Percentiles rank a stretch among this genome's conserved stretches.
phyloP scores from a whole-genome alignment of 2,329 filamentous ascomycete species.

The Aspergillus sp. region DNA sequence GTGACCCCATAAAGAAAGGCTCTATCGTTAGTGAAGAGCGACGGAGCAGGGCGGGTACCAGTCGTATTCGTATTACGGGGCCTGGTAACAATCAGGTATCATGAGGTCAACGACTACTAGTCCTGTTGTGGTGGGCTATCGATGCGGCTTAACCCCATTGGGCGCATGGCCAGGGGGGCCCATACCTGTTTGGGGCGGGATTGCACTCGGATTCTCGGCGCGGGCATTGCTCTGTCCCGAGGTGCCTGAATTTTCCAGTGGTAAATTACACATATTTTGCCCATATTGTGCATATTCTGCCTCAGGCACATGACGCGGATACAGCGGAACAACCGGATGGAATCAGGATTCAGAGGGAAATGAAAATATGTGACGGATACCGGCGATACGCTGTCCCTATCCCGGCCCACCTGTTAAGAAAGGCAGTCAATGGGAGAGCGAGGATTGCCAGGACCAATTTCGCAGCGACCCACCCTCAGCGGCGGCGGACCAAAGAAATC shows the following conservation, averaged over 20 bases:
- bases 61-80: conserved; percentile 24
- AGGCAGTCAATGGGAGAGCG: conserved; percentile 19
- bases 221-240: too few species aligned
- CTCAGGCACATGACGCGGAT: neutral
- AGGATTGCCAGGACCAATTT: conserved; percentile 26
- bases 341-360: too few species aligned
- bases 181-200: too few species aligned
- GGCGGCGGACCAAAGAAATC: conserved; percentile 11
- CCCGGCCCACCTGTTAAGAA: too few species aligned
- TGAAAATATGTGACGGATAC: too few species aligned
- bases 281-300: too few species aligned
- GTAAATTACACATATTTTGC: too few species aligned
- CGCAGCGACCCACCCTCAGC: conserved; percentile 21
- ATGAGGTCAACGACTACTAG: neutral
- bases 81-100: conserved; percentile 7
- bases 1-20: conserved; percentile 1
- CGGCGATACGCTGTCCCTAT: too few species aligned
- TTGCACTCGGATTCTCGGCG: too few species aligned
- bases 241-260: too few species aligned
- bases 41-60: conserved; percentile 8
- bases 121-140: neutral
- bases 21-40: conserved; percentile 7
- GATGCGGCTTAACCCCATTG: neutral
- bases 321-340: neutral
- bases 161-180: too few species aligned